Evolutionary conservation across 1,284 basidiomycete species (phyloP).

Genomic region (Sporisorium scitamineum): DNA sequence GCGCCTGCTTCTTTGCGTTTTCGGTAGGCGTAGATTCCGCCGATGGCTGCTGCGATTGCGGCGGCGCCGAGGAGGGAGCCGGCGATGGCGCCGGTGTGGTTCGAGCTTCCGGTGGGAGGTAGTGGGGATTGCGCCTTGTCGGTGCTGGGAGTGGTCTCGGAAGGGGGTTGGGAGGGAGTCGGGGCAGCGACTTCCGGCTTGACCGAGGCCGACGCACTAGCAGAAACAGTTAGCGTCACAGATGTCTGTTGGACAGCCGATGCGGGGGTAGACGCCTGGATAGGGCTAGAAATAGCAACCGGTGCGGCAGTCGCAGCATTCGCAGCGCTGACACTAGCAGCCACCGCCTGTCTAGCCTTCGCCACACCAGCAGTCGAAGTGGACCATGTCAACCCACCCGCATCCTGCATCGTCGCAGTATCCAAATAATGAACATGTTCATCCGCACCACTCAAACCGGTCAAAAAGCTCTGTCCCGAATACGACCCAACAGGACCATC

Average conservation of each 20-base stretch:
- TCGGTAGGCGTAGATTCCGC: slow-evolving; percentile 64
- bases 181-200: slow-evolving; percentile 35
- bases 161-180: slow-evolving; percentile 1
- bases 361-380: slow-evolving; percentile 20
- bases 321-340: slow-evolving; percentile 6
- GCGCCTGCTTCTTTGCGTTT: slow-evolving; percentile 57
- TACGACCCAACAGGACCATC: slow-evolving; percentile 6
- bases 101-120: neutral
- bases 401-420: slow-evolving; percentile 22
- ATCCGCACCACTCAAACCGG: neutral
- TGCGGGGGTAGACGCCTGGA: neutral
- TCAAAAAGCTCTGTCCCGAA: slow-evolving; percentile 22
- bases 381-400: slow-evolving; percentile 42
- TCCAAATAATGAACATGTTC: slow-evolving; percentile 36
- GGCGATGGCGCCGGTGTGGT: slow-evolving; percentile 54
- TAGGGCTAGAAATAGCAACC: neutral
- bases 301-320: slow-evolving; percentile 1
- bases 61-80: slow-evolving; percentile 63
- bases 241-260: slow-evolving; percentile 7
- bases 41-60: slow-evolving; percentile 60
- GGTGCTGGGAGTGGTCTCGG: neutral
- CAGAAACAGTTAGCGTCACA: neutral
- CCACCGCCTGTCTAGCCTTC: slow-evolving; percentile 31
- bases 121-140: neutral
- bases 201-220: neutral